Base-by-base conservation (phyloP, 371 early-diverging fungal genomes). In the Mucor velutinosus region DNA sequence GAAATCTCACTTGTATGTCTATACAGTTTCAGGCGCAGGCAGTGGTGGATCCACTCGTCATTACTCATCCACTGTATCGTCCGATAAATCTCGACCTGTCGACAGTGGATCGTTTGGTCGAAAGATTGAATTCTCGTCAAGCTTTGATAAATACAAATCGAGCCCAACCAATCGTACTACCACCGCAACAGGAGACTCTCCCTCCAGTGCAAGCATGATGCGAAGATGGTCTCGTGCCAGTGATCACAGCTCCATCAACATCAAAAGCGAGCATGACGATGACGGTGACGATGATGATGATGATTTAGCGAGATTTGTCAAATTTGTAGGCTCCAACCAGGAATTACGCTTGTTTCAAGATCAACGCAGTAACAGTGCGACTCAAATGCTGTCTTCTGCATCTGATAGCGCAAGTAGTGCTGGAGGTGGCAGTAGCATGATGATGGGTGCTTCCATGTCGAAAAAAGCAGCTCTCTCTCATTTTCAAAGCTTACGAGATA, bases 241-340 rank as follows among this genome's bases (percentile, higher is more conserved):
- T 43, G 79, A 76, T 39, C 70, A 72, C 15, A 76, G 76, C 21
- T 64, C 69, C 11, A 53, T 68, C 29, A 49, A 70, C 58, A 23
- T 67, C 12, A 65, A 68, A 32, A 47, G 60, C 35, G 39, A 65
- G 41, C 47, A 71, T 49, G 49, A 65, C 21, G 82, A 84, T 8
- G 66, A 65, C 1, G 81, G 80, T 32, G 80, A 81, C n/a, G 53
- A 53, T 14, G 53, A 53, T 53, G 53, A 53, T 4, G 53, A 87
- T 35, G 88, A 87, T 35, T 74, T 91, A 7, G 84, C 81, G 58
- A 88, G 85, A 15, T 91, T 91, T 73, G 83, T 89, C 19, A 80
- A 79, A n/a, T 78, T 88, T 72, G 80, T 90, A 7, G 85, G 86
- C 21, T 66, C 79, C 6, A 81, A 77, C 21, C 83, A 85, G 53